A percentile compares a stretch with the other conserved stretches of the same genome.
These are phyloP conservation scores for Cylindricascospora bacillispora DNA, from an alignment of 1,139 yeast genomes.

Conservation along the genomic window DNA sequence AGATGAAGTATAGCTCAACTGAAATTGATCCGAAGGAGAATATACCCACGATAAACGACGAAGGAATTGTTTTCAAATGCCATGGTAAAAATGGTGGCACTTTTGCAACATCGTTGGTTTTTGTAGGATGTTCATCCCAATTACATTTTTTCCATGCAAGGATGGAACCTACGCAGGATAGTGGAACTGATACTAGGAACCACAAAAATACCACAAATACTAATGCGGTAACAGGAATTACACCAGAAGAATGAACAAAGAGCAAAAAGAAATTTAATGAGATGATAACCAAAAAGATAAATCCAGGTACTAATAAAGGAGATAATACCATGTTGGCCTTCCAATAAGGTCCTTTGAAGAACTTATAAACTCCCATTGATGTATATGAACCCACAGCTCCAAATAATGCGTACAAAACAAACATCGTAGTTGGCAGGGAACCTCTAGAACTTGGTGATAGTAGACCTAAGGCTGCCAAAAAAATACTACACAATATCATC, in stretches of 20 bases:
- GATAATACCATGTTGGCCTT: conserved; percentile 72
- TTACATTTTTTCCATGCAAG: conserved; percentile 56
- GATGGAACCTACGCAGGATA: conserved; percentile 69
- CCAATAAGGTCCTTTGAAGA: conserved; percentile 90
- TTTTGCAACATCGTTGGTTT: conserved; percentile 88
- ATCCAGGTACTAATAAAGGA: conserved; percentile 75
- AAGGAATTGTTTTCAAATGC: conserved; percentile 58
- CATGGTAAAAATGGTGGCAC: conserved; percentile 89
- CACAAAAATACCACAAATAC: conserved; percentile 68
- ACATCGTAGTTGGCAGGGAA: conserved; percentile 79
- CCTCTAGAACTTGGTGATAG: conserved; percentile 94
- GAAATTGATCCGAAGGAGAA: conserved; percentile 94
- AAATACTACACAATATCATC: conserved; percentile 63
- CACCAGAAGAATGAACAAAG: conserved; percentile 76
- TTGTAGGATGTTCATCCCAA: conserved; percentile 49
- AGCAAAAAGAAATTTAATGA: conserved; percentile 74
- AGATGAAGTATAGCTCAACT: conserved; percentile 81
- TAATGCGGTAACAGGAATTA: conserved; percentile 88
- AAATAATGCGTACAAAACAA: conserved; percentile 65
- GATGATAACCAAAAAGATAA: conserved; percentile 49
- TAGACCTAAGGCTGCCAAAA: conserved; percentile 79
- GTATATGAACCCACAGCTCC: conserved; percentile 76
- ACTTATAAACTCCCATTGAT: conserved; percentile 76
- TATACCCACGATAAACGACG: conserved; percentile 69
- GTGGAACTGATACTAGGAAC: conserved; percentile 77